Conservation (phyloP, 441 rosid genomes). For the Populus hybrid region DNA sequence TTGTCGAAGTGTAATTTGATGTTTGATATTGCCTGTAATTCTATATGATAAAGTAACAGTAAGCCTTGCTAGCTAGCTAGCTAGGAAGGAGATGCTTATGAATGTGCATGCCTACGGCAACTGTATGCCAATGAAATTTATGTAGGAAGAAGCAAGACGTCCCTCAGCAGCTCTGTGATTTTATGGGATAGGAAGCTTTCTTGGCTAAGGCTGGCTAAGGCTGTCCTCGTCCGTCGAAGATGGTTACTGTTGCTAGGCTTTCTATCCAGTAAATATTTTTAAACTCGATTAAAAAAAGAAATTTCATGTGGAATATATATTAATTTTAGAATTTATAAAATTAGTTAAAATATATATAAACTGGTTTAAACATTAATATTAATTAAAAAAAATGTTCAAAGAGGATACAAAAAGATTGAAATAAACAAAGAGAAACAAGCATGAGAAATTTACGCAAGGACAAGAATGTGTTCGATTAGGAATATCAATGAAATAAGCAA, state of each 20-base stretch:
- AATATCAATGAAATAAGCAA: no score
- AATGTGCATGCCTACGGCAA: not conserved
- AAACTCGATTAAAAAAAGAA: not conserved
- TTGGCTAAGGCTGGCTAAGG: not conserved
- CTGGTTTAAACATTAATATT: rapidly evolving
- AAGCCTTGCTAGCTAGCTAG: not conserved
- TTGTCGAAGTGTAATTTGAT: not conserved
- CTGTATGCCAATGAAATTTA: no score
- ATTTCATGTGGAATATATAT: not conserved
- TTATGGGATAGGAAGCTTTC: no score
- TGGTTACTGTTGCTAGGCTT: not conserved
- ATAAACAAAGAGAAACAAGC: no score
- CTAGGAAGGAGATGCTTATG: not conserved
- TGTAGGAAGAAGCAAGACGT: no score
- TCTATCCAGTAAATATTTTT: not conserved
- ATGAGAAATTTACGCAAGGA: no score
- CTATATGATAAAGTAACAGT: no score
- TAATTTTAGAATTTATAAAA: rapidly evolving
- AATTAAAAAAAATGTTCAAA: no score
- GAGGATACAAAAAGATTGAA: no score
- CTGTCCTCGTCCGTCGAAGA: not conserved
- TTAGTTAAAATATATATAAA: rapidly evolving
- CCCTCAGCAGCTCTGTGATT: no score
- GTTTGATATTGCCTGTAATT: not conserved
- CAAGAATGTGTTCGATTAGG: no score